Conservation (phyloP, 805 yeast genomes). For the Saccharomycopsis selenospora region DNA sequence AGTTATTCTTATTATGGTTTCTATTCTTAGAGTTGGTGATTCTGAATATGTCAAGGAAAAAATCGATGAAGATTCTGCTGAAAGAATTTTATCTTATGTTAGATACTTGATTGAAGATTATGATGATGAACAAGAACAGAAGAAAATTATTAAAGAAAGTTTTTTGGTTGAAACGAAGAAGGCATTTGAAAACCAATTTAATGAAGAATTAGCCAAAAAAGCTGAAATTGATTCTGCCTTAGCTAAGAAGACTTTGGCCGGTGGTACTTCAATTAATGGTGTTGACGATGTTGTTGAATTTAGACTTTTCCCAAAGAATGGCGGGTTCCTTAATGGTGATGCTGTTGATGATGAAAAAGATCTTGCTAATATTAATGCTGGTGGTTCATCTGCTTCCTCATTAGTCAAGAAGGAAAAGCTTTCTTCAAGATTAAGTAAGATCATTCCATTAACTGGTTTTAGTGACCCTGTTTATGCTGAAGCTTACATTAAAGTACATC, state of each 20-base stretch:
- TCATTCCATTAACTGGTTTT: conserved; percentile 94
- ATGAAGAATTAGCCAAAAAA: conserved; percentile 49
- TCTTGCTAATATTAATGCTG: conserved; percentile 16
- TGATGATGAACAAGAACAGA: conserved; percentile 38
- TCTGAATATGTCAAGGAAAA: conserved; percentile 58
- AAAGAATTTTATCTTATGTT: conserved; percentile 83
- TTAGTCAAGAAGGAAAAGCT: conserved; percentile 46
- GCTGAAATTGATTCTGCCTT: conserved; percentile 45
- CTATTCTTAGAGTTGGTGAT: conserved; percentile 83
- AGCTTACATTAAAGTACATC: conserved; percentile 93
- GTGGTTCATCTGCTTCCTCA: conserved; percentile 9
- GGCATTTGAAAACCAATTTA: conserved; percentile 70
- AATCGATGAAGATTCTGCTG: conserved; percentile 96
- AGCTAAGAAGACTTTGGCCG: conserved; percentile 41
- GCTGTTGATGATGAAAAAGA: conserved; percentile 35
- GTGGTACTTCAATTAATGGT: conserved; percentile 29
- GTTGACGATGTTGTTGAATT: conserved; percentile 73
- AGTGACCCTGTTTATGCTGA: conserved; percentile 98
- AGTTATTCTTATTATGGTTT: conserved; percentile 86
- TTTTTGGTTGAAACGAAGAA: conserved; percentile 83
- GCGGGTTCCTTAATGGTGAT: conserved; percentile 35
- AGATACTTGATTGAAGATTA: conserved; percentile 67
- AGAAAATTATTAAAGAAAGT: conserved; percentile 45
- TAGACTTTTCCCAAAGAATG: conserved; percentile 43
- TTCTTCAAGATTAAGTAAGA: conserved; percentile 76